Base-by-base conservation (phyloP, 306 rosid genomes). In the Purshia tridentata region DNA sequence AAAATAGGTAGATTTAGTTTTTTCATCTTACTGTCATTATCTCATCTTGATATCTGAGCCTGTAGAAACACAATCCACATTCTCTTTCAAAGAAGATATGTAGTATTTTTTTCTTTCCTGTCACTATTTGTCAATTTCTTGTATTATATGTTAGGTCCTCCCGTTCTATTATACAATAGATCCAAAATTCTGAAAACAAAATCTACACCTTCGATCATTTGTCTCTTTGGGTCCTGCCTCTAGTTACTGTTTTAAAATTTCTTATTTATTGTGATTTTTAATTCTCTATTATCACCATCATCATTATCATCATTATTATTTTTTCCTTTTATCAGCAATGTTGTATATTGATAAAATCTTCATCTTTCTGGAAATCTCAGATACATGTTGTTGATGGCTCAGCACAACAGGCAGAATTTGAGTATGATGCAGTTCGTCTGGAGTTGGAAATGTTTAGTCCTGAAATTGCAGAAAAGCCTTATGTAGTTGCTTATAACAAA, bases 381-480 rank as follows among this genome's bases (percentile, higher is more conserved):
- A 84, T 94, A 72, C 98, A 94, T 70, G 88, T 94, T 60, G 88
- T 94, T 64, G 98, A 94, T 78, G 98, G 98, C 76, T 91, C 99
- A 23, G 80, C 91, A 70, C 91, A 23, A 18, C 97, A 91, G 81
- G 96, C 99, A 39, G 96, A 94, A 80, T 88, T 88, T 47, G 97
- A 89, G 88, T 91, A 85, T 82, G 97, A 91, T 65, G 97, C 99
- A 62, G 91, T 94, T 76, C 96, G 96, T 70, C 84, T 94, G 77
- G 99, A 94, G 79, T 84, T 94, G 75, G 95, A 88, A 68, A 83
- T 91, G 66, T 94, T 91, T 68, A 90, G 85, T 82, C 99, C 99
- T 63, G 96, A 94, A 83, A 81, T 91, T 70, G 87, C 97, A 75
- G 96, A 89, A 80, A 94, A 94, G 83, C 95, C 95, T 79, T 94